A percentile compares a stretch with the other conserved stretches of the same genome.
Evolutionary conservation across 78 protist genomes (phyloP).

Genomic region (Planoprotostelium fungivorum): DNA sequence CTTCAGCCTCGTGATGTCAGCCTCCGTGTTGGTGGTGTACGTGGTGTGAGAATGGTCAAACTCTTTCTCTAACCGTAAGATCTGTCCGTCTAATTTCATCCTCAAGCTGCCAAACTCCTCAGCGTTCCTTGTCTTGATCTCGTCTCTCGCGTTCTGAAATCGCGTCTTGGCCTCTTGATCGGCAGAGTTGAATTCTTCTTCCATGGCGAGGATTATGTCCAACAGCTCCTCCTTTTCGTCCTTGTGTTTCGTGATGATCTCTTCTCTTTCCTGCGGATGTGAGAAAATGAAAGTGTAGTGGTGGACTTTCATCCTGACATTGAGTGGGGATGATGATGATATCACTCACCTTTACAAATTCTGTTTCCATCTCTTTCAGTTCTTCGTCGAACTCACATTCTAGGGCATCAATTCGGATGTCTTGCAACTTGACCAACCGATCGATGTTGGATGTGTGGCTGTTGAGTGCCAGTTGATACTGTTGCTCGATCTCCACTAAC

Average conservation of each 20-base stretch:
- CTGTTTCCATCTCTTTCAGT: neutral
- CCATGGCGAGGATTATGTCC: constrained; percentile 33
- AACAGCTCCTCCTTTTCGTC: constrained; percentile 1
- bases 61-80: constrained; percentile 27
- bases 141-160: constrained; percentile 26
- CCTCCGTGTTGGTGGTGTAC: constrained; percentile 34
- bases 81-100: constrained; percentile 32
- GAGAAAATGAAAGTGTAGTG: no score
- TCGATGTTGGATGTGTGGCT: neutral
- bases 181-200: constrained; percentile 18
- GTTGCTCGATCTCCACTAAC: neutral
- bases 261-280: neutral
- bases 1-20: constrained; percentile 22
- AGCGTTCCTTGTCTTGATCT: constrained; percentile 36
- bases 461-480: neutral
- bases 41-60: constrained; percentile 39
- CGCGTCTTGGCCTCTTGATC: constrained; percentile 31
- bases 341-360: no score
- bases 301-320: no score
- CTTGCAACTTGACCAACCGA: neutral
- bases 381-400: neutral
- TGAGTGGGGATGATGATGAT: no score
- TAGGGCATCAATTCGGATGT: neutral
- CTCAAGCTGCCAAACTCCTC: constrained; percentile 63
- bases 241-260: neutral